Evolutionary conservation across 2,329 filamentous ascomycete genomes (phyloP).

Genomic region (Cytospora mali): DNA sequence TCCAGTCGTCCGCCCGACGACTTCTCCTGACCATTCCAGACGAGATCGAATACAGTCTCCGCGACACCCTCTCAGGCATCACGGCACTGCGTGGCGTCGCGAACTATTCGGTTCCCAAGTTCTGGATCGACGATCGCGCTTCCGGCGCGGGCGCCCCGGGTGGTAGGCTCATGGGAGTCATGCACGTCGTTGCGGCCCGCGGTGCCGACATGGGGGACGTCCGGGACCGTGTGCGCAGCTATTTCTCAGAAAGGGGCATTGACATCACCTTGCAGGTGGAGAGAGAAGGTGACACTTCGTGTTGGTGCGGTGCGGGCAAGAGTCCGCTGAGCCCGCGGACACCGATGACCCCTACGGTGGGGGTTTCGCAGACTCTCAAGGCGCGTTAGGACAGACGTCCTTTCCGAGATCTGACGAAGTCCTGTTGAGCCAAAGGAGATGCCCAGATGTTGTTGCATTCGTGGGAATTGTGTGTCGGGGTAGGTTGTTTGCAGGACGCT

Average conservation of each 20-base stretch:
- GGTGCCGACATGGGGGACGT: slow-evolving; percentile 81
- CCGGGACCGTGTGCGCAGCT: slow-evolving; percentile 72
- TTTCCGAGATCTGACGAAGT: slow-evolving; percentile 3
- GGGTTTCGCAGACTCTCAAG: slow-evolving; percentile 23
- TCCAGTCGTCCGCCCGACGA: slow-evolving; percentile 79
- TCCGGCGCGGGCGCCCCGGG: slow-evolving; percentile 43
- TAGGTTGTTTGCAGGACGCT: not conserved
- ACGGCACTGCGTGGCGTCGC: slow-evolving; percentile 81
- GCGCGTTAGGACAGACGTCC: slow-evolving; percentile 19
- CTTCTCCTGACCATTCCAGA: slow-evolving; percentile 84
- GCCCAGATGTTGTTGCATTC: not conserved
- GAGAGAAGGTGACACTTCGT: slow-evolving; percentile 71
- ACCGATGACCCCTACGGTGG: slow-evolving; percentile 14
- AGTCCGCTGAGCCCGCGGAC: slow-evolving; percentile 37
- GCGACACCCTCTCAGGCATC: slow-evolving; percentile 83
- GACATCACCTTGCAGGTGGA: slow-evolving; percentile 89
- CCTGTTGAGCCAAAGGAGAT: not conserved
- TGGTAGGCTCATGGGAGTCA: slow-evolving; percentile 73
- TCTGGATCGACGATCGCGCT: slow-evolving; percentile 81
- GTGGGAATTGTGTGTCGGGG: not conserved
- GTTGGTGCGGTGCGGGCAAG: slow-evolving; percentile 59
- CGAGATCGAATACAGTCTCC: slow-evolving; percentile 82
- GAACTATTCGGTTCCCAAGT: slow-evolving; percentile 83
- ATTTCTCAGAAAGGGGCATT: slow-evolving; percentile 71
- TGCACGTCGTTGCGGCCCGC: slow-evolving; percentile 78